A percentile compares a stretch with the other conserved stretches of the same genome.
These are phyloP conservation scores for Cercospora zeae-maydis DNA, from an alignment of 2,329 filamentous ascomycete genomes.

Conservation along the genomic window DNA sequence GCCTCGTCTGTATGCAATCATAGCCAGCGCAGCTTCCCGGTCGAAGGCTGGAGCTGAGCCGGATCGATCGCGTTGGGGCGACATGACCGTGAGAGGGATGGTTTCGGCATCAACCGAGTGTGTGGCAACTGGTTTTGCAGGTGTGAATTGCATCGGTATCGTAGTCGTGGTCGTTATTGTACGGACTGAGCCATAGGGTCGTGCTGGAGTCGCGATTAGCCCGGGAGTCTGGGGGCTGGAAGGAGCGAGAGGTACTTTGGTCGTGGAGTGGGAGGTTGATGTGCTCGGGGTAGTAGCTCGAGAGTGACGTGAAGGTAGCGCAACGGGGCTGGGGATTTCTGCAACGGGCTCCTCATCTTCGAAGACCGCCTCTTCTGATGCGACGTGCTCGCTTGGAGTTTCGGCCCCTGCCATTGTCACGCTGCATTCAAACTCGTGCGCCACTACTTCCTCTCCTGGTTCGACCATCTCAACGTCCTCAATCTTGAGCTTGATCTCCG, in stretches of 20 bases:
- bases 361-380: conserved; percentile 10
- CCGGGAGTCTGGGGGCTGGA: conserved; percentile 35
- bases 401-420: conserved; percentile 26
- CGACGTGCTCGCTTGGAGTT: neutral
- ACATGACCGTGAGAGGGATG: conserved; percentile 20
- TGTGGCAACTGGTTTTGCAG: conserved; percentile 30
- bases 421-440: conserved; percentile 25
- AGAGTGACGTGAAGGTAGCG: conserved; percentile 13
- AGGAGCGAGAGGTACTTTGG: conserved; percentile 38
- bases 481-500: conserved; percentile 15
- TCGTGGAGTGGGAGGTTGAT: conserved; percentile 10
- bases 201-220: conserved; percentile 26
- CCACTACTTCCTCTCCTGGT: neutral
- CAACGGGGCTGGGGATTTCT: conserved; percentile 22
- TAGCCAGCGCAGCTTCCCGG: conserved; percentile 70
- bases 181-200: conserved; percentile 35
- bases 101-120: conserved; percentile 22
- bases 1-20: conserved; percentile 69
- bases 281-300: conserved; percentile 5
- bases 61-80: conserved; percentile 17
- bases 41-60: conserved; percentile 38
- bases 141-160: conserved; percentile 48
- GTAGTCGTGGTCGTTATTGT: conserved; percentile 49
- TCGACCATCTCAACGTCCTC: conserved; percentile 20
- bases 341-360: conserved; percentile 24